Percentiles rank a stretch among this genome's conserved stretches.
phyloP scores from a whole-genome alignment of 345 rosid genomes.

The Cochlearia excelsa region DNA sequence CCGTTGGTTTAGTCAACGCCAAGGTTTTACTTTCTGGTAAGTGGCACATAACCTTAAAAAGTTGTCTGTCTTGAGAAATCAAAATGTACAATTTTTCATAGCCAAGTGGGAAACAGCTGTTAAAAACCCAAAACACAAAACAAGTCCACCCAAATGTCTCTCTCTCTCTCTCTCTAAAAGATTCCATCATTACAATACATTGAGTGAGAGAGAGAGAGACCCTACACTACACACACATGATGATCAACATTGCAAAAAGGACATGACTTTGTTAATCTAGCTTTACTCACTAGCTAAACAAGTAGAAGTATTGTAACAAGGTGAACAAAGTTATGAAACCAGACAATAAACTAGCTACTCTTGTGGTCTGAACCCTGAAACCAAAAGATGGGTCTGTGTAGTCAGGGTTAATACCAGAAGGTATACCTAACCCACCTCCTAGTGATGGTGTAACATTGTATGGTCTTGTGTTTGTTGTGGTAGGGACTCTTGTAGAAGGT shows the following conservation, averaged over 20 bases:
- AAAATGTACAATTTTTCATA: slow-evolving; percentile 29
- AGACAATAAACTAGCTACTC: neutral
- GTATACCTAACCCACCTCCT: slow-evolving; percentile 34
- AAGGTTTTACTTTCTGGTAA: no score
- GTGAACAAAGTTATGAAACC: neutral
- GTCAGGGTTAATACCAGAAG: slow-evolving; percentile 33
- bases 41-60: no score
- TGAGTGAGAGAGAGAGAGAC: slow-evolving; percentile 1
- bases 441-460: slow-evolving; percentile 31
- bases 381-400: slow-evolving; percentile 36
- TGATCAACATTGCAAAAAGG: slow-evolving; percentile 17
- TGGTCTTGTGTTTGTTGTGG: slow-evolving; percentile 38
- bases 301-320: neutral
- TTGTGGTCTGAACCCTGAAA: slow-evolving; percentile 29
- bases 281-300: slow-evolving; percentile 12
- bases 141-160: slow-evolving; percentile 16
- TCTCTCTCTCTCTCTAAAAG: slow-evolving; percentile 3
- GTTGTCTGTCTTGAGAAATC: slow-evolving; percentile 4
- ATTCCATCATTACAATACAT: slow-evolving; percentile 24
- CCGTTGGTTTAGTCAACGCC: no score
- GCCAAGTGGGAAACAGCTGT: slow-evolving; percentile 34
- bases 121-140: slow-evolving; percentile 18
- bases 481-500: slow-evolving; percentile 38
- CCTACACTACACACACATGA: slow-evolving; percentile 25
- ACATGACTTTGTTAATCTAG: neutral